Evolutionary conservation across 148 eudicot genomes (phyloP).

Genomic region (Mesembryanthemum crystallinum): DNA sequence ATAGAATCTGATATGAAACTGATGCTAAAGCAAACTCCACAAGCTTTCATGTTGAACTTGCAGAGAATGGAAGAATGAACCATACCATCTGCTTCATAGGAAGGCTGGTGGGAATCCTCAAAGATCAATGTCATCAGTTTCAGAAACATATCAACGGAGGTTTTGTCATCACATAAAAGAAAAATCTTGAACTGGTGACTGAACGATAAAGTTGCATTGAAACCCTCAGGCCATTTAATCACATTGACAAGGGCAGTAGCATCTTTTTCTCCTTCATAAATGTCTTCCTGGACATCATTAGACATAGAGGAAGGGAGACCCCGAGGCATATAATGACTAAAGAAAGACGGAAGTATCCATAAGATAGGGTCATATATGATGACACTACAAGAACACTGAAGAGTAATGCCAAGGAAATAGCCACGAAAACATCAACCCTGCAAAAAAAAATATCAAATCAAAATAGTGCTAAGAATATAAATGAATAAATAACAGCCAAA

Average conservation of each 20-base stretch:
- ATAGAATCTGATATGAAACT: not conserved
- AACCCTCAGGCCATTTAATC: not conserved
- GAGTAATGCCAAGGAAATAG: not conserved
- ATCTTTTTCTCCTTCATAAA: not conserved
- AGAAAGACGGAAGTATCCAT: constrained; percentile 1
- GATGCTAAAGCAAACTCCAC: not conserved
- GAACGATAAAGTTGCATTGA: not conserved
- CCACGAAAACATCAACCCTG: not conserved
- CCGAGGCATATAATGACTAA: not conserved
- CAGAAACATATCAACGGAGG: not conserved
- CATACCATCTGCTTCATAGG: not conserved
- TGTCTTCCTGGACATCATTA: not conserved
- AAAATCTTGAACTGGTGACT: not conserved
- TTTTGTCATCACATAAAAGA: not conserved
- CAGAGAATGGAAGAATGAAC: not conserved
- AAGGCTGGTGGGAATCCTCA: not conserved
- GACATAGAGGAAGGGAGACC: not conserved
- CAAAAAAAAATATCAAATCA: no score
- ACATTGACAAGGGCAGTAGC: constrained; percentile 4
- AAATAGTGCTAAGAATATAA: not conserved
- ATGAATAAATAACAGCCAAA: not conserved
- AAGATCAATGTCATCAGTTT: not conserved
- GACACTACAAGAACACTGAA: not conserved
- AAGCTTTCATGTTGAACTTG: not conserved
- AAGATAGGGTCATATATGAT: not conserved